A percentile compares a stretch with the other conserved stretches of the same genome.
Evolutionary conservation across 495 filamentous ascomycete species (phyloP).

Genomic region (Aspergillus bertholletiae): DNA sequence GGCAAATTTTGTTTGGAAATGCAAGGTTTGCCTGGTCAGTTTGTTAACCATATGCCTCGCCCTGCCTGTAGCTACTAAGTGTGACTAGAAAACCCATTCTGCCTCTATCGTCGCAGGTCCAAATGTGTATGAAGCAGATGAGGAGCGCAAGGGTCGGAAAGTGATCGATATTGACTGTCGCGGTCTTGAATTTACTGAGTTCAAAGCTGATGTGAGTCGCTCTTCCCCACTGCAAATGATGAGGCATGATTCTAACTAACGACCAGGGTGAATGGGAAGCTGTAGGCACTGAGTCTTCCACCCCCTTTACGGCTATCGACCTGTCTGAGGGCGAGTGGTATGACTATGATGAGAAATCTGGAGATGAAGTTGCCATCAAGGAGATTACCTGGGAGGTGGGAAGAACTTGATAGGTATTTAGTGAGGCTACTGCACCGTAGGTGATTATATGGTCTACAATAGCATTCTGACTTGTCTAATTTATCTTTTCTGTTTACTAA

Average conservation of each 20-base stretch:
- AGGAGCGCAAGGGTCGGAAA: conserved; percentile 67
- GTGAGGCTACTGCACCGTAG: background rate
- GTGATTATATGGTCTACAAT: background rate
- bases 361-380: conserved; percentile 85
- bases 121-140: conserved; percentile 55
- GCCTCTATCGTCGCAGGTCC: conserved; percentile 71
- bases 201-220: conserved; percentile 72
- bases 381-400: conserved; percentile 85
- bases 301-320: conserved; percentile 76
- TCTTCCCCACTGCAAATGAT: background rate
- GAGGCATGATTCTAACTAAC: background rate
- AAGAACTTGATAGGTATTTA: conserved; percentile 21
- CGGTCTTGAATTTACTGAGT: conserved; percentile 87
- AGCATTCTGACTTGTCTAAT: conserved; percentile 11
- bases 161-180: conserved; percentile 90
- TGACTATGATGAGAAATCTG: conserved; percentile 79
- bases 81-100: conserved; percentile 55
- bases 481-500: conserved; percentile 6
- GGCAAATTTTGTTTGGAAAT: conserved; percentile 97
- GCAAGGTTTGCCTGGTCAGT: conserved; percentile 81
- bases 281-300: conserved; percentile 72
- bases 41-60: background rate
- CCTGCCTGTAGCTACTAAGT: background rate
- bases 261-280: conserved; percentile 81
- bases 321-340: conserved; percentile 86